phyloP scores from a whole-genome alignment of 2,329 filamentous ascomycete species.

The Sordariomycetes sp. region DNA sequence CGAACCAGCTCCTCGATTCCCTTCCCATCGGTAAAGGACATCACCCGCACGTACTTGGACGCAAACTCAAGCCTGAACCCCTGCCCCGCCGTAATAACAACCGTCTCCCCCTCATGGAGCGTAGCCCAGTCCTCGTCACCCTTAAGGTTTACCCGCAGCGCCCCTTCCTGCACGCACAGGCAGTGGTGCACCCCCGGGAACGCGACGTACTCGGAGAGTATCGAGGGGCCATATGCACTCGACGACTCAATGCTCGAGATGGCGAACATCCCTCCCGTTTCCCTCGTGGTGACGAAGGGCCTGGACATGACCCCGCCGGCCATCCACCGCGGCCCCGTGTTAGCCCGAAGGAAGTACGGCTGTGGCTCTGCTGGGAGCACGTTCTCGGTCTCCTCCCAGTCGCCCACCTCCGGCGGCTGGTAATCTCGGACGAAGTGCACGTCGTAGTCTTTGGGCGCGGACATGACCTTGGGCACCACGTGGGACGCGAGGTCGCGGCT shows the following conservation, averaged over 20 bases:
- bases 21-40: conserved; percentile 35
- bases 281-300: conserved; percentile 35
- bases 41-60: conserved; percentile 33
- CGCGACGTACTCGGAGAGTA: conserved; percentile 24
- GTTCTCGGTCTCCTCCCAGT: conserved; percentile 29
- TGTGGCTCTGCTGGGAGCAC: conserved; percentile 18
- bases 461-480: conserved; percentile 43
- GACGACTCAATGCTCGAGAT: conserved; percentile 41
- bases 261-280: conserved; percentile 36
- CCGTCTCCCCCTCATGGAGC: conserved; percentile 31
- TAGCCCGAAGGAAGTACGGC: conserved; percentile 40
- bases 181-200: conserved; percentile 41
- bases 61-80: conserved; percentile 31
- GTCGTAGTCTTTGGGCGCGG: conserved; percentile 43
- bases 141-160: conserved; percentile 22
- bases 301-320: conserved; percentile 32
- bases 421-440: conserved; percentile 41
- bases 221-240: conserved; percentile 20
- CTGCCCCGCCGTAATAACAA: conserved; percentile 34
- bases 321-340: conserved; percentile 34
- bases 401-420: conserved; percentile 27
- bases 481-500: conserved; percentile 36
- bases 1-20: conserved; percentile 36
- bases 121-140: conserved; percentile 15
- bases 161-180: conserved; percentile 35